Conservation (phyloP, 2,329 filamentous ascomycete genomes). For the Rhynchosporium secalis region DNA sequence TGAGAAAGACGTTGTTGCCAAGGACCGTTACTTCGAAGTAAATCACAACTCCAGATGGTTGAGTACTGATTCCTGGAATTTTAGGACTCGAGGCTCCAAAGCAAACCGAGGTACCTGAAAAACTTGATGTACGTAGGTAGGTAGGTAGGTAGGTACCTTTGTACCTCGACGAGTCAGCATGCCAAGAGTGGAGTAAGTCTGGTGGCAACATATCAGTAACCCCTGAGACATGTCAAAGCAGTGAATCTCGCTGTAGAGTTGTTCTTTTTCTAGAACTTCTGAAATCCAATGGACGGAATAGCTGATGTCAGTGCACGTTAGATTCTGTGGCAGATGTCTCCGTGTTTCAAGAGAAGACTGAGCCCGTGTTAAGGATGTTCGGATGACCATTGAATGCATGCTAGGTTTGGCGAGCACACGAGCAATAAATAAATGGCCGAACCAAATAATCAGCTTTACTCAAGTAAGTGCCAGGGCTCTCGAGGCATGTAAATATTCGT, state of each 20-base stretch:
- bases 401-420: not conserved
- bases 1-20: too few species aligned
- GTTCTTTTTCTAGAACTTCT: not conserved
- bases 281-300: not conserved
- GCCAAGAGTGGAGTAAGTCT: constrained; percentile 11
- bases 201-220: not conserved
- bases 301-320: not conserved
- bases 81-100: not conserved
- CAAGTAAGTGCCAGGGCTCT: not conserved
- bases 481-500: constrained; percentile 11
- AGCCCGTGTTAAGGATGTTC: too few species aligned
- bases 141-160: not conserved
- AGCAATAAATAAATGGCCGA: not conserved
- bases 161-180: constrained; percentile 11
- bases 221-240: not conserved
- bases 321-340: not conserved
- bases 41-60: not conserved
- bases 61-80: not conserved
- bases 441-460: not conserved
- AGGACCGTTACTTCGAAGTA: not conserved
- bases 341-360: constrained; percentile 2
- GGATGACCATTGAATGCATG: too few species aligned
- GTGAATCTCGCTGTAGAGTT: not conserved
- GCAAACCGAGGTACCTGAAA: not conserved
- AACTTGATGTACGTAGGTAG: not conserved